These are phyloP conservation scores for Knoxdaviesia capensis DNA, from an alignment of 2,329 filamentous ascomycete species.

Conservation along the genomic window DNA sequence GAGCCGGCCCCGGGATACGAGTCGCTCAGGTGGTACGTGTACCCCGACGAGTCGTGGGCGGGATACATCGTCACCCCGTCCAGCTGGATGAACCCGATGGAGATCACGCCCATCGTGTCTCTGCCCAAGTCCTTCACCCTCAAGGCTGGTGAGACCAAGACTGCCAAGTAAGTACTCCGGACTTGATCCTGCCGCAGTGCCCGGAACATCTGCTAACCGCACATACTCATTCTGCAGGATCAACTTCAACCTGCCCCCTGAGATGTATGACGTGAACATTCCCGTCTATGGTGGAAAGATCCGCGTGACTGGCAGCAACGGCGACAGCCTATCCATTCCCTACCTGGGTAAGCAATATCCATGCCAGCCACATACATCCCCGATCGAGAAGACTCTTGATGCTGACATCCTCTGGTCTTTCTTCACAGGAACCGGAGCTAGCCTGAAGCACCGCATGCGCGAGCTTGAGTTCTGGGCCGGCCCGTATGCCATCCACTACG, in stretches of 20 bases:
- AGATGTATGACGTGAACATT: constrained; percentile 11
- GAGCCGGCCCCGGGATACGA: constrained; percentile 21
- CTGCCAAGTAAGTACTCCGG: neutral
- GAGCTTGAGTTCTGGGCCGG: too few species aligned
- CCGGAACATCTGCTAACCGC: neutral
- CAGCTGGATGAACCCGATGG: constrained; percentile 1
- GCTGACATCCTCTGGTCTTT: too few species aligned
- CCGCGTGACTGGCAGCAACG: constrained; percentile 16
- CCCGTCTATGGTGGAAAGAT: constrained; percentile 24
- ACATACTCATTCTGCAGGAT: constrained; percentile 3
- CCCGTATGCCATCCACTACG: too few species aligned
- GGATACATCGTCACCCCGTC: constrained; percentile 1
- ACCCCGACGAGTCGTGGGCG: neutral
- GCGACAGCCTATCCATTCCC: constrained; percentile 19
- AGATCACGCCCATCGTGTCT: neutral
- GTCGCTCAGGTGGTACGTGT: constrained; percentile 5
- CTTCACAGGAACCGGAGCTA: too few species aligned
- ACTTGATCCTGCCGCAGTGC: neutral
- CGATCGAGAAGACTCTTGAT: too few species aligned
- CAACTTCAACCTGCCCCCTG: constrained; percentile 9
- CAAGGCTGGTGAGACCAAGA: neutral
- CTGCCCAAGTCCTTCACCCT: constrained; percentile 1
- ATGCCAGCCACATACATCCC: too few species aligned
- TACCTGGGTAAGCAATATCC: constrained; percentile 9
- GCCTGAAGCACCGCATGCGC: too few species aligned